Base-by-base conservation (phyloP, 176 grass and related monocot species). In the Carex cristatella region DNA sequence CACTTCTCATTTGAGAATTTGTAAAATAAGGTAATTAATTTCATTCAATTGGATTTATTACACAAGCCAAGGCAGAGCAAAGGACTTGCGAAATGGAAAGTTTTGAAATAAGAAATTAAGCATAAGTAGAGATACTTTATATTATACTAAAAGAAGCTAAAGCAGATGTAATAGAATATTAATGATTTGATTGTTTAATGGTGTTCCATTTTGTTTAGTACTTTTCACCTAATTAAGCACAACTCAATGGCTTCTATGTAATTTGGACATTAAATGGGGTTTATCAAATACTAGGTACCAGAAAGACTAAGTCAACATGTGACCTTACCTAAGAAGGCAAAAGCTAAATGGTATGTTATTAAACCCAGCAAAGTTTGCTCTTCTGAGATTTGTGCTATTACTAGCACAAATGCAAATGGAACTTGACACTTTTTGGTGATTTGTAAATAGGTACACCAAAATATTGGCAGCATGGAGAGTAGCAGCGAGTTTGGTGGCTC, bases 401-500 rank as follows among this genome's bases (percentile, higher is more conserved):
- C 23, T 30, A 54, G 10, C 4, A 76, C n/a, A 76, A 67, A 5
- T 54, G 11, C 5, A 40, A 74, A 74, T 74, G 44, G 42, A 74
- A 74, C n/a, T 53, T 30, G 51, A 53, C 70, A 30, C 44, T 32
- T 78, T 56, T 33, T 8, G 13, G 28, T 35, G 5, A 54, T 54
- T 78, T 78, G 28, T 32, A 33, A 16, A 64, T 30, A 92, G 90
- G 90, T 92, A 92, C 44, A 38, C 69, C 51, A 89, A 87, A 70
- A 88, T 91, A 42, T 83, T 91, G 79, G 84, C 85, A n/a, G 84
- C 69, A 65, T 88, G 88, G 63, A 91, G 84, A 12, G 85, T 88
- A 53, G 84, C 84, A 71, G 79, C 86, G 10, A 64, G 33, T 7
- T 61, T 91, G 76, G 19, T 91, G 78, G 79, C 63, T 79, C 51